Conservation (phyloP, 2,329 filamentous ascomycete genomes). For the Cadophora luteo-olivacea region DNA sequence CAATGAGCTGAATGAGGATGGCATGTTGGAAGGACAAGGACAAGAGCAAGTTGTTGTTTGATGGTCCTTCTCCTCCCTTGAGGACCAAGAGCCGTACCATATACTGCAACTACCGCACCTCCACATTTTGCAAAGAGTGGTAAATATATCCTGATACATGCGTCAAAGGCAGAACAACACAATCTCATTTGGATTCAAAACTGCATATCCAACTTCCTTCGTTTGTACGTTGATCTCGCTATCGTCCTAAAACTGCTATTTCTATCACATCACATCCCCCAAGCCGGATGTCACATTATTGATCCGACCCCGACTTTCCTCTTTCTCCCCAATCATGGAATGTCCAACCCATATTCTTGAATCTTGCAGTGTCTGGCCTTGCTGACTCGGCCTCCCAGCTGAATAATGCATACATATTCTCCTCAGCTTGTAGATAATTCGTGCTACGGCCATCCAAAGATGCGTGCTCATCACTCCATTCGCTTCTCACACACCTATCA, state of each 20-base stretch:
- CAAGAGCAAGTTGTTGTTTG: neutral
- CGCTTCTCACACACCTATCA: neutral
- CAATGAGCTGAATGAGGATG: neutral
- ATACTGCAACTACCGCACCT: neutral
- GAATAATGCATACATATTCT: conserved; percentile 10
- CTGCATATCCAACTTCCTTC: neutral
- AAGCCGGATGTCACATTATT: conserved; percentile 2
- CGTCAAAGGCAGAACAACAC: neutral
- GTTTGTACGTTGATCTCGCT: neutral
- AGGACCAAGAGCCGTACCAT: neutral
- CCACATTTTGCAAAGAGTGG: neutral
- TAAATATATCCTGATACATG: conserved; percentile 9
- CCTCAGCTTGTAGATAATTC: neutral
- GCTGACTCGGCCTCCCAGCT: conserved; percentile 13
- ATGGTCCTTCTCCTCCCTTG: neutral
- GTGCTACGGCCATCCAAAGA: neutral
- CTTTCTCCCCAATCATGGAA: neutral
- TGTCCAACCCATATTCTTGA: neutral
- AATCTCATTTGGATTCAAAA: conserved; percentile 1
- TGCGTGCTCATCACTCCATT: conserved; percentile 4
- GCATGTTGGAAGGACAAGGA: conserved; percentile 1
- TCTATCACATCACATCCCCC: neutral
- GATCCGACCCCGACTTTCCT: conserved; percentile 2
- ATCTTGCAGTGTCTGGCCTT: neutral
- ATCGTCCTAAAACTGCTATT: neutral